Evolutionary conservation across 2,329 filamentous ascomycete species (phyloP), one percentile per base, ranked within the genome.

Genomic region (Talaromyces sp.): DNA sequence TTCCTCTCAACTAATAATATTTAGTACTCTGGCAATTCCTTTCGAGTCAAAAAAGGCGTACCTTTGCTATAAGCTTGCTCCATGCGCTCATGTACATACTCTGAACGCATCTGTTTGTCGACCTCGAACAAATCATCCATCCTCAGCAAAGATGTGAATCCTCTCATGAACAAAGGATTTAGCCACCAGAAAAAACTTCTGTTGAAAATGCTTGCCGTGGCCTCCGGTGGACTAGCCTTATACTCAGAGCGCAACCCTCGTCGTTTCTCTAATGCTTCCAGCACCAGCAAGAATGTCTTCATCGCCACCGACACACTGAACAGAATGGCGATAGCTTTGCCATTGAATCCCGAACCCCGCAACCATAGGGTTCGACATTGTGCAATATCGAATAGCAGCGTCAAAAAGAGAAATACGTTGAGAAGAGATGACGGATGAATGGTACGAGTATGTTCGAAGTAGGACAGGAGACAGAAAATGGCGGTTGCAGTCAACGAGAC

Each of bases 171-270:
- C 3, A 84, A 67, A 2, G 75, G 73, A 46, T 78, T 80, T 37
- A 83, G 69, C 82, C 82, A 84, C 71, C 75, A 79, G 66, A 83
- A 83, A 25, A 80, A 68, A 1, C 72, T 73, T n/a, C 74, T 71
- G 52, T 70, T 80, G 67, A 79, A 77, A 21, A 80, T 68, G 9
- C 81, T 77, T 61, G 78, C 80, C 12, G 79, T 81, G 18, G 76
- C 77, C 66, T 85, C 81, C 0, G 71, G 75, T 1, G 81, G 80
- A 23, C 70, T 71, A 9, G 75, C 66, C 11, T 66, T 67, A 18
- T 71, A 67, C 71, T 79, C 2, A 83, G 72, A 62, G 82, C 81
- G 7, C 80, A 83, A 70, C 5, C 81, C 72, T 3, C 67, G 66
- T 50, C 75, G 69, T 65, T 82, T 83, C 23, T 76, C 72, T 12